Percentiles rank a stretch among this genome's conserved stretches.
These are phyloP conservation scores for Piper longum DNA, from an alignment of 164 flowering plant species.

Conservation along the genomic window DNA sequence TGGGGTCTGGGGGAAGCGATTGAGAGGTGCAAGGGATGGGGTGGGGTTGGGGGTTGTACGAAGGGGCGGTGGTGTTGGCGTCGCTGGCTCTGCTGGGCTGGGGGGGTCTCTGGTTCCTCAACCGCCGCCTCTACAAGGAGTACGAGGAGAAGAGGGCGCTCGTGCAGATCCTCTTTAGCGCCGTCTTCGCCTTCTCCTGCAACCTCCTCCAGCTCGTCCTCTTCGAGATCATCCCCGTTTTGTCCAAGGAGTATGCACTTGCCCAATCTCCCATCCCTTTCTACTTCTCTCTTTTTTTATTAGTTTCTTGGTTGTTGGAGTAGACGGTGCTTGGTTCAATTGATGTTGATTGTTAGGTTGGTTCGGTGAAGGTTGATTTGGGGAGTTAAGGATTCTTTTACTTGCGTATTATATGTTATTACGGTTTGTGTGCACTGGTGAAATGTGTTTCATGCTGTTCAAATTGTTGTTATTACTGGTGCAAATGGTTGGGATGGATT, in stretches of 20 bases:
- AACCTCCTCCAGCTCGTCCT: constrained; percentile 88
- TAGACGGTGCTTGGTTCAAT: no score
- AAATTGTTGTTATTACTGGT: no score
- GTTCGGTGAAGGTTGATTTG: no score
- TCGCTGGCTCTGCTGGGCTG: constrained; percentile 64
- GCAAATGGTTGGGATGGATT: no score
- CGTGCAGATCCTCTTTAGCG: constrained; percentile 92
- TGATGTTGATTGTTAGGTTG: no score
- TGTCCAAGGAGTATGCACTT: constrained; percentile 66
- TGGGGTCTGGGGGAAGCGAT: neutral
- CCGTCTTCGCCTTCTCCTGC: constrained; percentile 93
- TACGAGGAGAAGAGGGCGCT: constrained; percentile 86
- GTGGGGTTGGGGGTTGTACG: constrained; percentile 58
- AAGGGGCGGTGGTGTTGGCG: constrained; percentile 57
- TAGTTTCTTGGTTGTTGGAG: neutral
- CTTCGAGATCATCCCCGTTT: constrained; percentile 90
- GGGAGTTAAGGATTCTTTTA: no score
- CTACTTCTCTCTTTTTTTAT: constrained; percentile 1
- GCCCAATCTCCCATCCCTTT: neutral
- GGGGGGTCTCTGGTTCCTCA: constrained; percentile 88
- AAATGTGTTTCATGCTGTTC: no score
- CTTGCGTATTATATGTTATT: no score
- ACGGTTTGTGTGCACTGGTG: no score
- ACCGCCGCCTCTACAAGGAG: constrained; percentile 79
- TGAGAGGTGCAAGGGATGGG: constrained; percentile 22